These are phyloP conservation scores for Arabidopsis hybrid DNA, from an alignment of 441 rosid species.

Conservation along the genomic window DNA sequence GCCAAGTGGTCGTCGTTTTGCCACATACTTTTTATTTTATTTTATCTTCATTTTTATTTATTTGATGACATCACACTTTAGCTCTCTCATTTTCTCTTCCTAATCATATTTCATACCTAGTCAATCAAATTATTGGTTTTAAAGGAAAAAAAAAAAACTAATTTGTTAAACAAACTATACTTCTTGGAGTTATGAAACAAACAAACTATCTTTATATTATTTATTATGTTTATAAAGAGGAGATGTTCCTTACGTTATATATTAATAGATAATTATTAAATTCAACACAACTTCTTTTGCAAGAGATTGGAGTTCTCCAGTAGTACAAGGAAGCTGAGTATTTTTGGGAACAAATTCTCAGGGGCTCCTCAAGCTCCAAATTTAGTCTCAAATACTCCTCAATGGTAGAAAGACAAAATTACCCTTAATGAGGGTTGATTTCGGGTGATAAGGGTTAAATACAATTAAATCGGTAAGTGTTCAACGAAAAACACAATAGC, in stretches of 20 bases:
- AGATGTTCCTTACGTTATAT: constrained; percentile 38
- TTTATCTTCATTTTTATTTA: background rate
- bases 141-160: too few relatives aligned
- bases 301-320: constrained; percentile 31
- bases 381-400: too few relatives aligned
- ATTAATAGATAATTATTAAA: background rate
- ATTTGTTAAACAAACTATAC: background rate
- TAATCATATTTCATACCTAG: background rate
- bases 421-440: too few relatives aligned
- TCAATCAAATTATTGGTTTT: background rate
- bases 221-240: constrained; percentile 1
- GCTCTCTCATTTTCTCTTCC: constrained; percentile 5
- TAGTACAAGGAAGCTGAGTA: constrained; percentile 34
- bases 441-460: too few relatives aligned
- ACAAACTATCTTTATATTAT: too few relatives aligned
- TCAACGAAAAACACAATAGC: too few relatives aligned
- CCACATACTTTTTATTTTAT: constrained; percentile 18
- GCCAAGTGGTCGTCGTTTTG: constrained; percentile 27
- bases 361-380: too few relatives aligned
- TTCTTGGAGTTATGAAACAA: background rate
- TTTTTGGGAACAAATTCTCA: too few relatives aligned
- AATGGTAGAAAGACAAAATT: too few relatives aligned
- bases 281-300: constrained; percentile 7
- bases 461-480: too few relatives aligned
- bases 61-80: background rate